These are phyloP conservation scores for Abortiporus biennis DNA, from an alignment of 1,284 basidiomycete genomes.

Conservation along the genomic window DNA sequence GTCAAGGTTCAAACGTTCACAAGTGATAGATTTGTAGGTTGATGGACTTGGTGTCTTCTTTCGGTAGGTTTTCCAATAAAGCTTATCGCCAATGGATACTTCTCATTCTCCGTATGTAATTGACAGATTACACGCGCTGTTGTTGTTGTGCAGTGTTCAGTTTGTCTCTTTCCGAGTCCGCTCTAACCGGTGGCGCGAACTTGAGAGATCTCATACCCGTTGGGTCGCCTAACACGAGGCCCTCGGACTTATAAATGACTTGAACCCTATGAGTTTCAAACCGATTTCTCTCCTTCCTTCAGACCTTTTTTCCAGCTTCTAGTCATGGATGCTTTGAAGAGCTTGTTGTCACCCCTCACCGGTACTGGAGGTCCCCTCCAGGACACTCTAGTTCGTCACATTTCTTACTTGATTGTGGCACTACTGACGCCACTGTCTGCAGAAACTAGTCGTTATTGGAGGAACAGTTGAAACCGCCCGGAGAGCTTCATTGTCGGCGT, in stretches of 20 bases:
- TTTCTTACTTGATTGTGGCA: neutral
- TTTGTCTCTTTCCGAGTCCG: too few relatives aligned
- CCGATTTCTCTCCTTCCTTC: conserved; percentile 4
- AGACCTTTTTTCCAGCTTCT: conserved; percentile 4
- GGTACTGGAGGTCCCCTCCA: conserved; percentile 22
- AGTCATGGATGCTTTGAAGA: conserved; percentile 24
- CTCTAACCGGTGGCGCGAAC: too few relatives aligned
- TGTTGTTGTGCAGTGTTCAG: conserved; percentile 4
- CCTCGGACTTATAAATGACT: conserved; percentile 7
- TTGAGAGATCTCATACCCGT: too few relatives aligned
- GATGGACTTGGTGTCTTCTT: too few relatives aligned
- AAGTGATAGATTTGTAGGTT: too few relatives aligned
- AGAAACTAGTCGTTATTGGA: conserved; percentile 29
- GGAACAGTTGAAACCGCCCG: conserved; percentile 27
- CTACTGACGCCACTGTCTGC: neutral
- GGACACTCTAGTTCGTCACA: conserved; percentile 21
- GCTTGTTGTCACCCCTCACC: conserved; percentile 23
- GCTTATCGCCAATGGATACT: neutral
- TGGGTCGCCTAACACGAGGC: conserved; percentile 6
- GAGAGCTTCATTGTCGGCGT: conserved; percentile 61
- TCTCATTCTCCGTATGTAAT: conserved; percentile 4
- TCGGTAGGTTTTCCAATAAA: too few relatives aligned
- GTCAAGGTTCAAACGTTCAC: too few relatives aligned
- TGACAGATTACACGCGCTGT: neutral
- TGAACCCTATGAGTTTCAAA: neutral